Evolutionary conservation across 352 stramenopile species (phyloP).

Genomic region (Phytophthora colocasiae): DNA sequence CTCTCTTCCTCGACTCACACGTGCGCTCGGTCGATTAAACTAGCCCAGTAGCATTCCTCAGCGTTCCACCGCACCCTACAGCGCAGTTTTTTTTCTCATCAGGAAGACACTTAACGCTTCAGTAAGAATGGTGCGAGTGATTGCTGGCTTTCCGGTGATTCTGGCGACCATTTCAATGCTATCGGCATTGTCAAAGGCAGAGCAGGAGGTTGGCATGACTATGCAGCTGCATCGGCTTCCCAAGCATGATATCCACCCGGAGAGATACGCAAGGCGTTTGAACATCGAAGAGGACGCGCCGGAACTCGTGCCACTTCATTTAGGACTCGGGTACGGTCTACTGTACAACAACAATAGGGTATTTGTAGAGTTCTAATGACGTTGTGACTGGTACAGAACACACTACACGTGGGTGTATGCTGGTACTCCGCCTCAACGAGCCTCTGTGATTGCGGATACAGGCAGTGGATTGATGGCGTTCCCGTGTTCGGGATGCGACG

Average conservation of each 20-base stretch:
- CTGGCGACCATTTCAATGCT: constrained; percentile 12
- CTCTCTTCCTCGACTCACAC: constrained; percentile 15
- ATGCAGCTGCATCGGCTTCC: constrained; percentile 57
- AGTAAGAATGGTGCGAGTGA: constrained; percentile 34
- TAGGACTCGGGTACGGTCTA: constrained; percentile 59
- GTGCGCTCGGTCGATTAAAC: neutral
- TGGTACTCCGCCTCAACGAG: constrained; percentile 78
- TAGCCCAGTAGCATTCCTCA: constrained; percentile 4
- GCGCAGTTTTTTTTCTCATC: constrained; percentile 10
- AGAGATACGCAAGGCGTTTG: constrained; percentile 56
- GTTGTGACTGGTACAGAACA: constrained; percentile 47
- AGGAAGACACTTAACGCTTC: constrained; percentile 7
- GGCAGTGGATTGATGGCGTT: constrained; percentile 83
- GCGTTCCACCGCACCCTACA: neutral
- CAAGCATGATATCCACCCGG: constrained; percentile 39
- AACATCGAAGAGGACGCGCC: constrained; percentile 44
- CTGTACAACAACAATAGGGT: neutral
- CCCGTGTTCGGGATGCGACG: constrained; percentile 76
- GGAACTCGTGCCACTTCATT: constrained; percentile 69
- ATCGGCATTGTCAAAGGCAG: neutral
- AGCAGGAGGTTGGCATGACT: constrained; percentile 30
- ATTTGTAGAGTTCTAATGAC: constrained; percentile 8
- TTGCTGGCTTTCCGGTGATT: constrained; percentile 21
- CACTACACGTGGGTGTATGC: constrained; percentile 89
- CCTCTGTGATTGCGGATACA: constrained; percentile 86